These are phyloP conservation scores for Cryptosporidium xiaoi DNA, from an alignment of 169 alveolate genomes.

Conservation along the genomic window DNA sequence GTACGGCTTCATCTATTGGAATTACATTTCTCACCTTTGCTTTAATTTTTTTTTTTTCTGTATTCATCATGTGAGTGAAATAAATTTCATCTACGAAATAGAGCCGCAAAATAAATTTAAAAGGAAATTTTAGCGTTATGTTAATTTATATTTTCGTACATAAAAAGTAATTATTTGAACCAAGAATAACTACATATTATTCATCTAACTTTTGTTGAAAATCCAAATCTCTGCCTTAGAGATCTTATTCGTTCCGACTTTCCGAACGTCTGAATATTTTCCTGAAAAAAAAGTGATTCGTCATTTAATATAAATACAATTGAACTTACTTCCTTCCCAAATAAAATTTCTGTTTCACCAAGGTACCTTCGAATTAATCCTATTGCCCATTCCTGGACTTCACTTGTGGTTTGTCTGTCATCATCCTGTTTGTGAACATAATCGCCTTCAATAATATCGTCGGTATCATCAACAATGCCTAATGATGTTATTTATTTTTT, in stretches of 20 bases:
- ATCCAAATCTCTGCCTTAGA: constrained; percentile 60
- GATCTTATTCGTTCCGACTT: constrained; percentile 34
- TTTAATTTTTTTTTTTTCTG: constrained; percentile 10
- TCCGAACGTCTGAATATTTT: not conserved
- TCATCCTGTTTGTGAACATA: constrained; percentile 69
- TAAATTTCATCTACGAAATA: not conserved
- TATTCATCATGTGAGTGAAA: not conserved
- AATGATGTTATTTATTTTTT: not conserved
- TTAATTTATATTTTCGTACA: not conserved
- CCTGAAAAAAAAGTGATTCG: not conserved
- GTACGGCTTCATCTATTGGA: constrained; percentile 30
- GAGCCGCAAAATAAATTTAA: too few relatives aligned
- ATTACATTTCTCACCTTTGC: not conserved
- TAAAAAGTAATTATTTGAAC: not conserved
- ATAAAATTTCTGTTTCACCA: constrained; percentile 52
- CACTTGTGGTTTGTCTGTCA: constrained; percentile 71
- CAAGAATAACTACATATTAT: not conserved
- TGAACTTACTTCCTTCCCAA: constrained; percentile 49
- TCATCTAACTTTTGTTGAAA: constrained; percentile 55
- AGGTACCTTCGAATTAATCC: constrained; percentile 45
- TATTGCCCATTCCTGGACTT: constrained; percentile 73
- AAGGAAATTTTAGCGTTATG: too few relatives aligned
- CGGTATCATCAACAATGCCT: constrained; percentile 64
- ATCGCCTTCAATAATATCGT: constrained; percentile 16
- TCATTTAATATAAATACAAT: not conserved